Percentiles rank a stretch among this genome's conserved stretches.
These are phyloP conservation scores for Xylaria sp. DNA, from an alignment of 2,329 filamentous ascomycete species.

Conservation along the genomic window DNA sequence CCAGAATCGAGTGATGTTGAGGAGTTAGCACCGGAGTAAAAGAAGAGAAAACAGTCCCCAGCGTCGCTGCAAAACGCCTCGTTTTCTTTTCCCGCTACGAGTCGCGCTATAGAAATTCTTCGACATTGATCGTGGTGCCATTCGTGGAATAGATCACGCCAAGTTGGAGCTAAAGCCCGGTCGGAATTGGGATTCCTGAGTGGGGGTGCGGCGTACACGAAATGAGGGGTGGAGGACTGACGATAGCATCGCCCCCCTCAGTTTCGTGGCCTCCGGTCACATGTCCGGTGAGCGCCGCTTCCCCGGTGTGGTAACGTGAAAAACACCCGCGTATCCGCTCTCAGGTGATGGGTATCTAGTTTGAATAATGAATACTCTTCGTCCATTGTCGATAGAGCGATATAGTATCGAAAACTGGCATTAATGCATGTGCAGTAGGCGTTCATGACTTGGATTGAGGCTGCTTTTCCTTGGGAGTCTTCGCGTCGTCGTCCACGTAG, in stretches of 20 bases:
- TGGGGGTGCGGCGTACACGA: slow-evolving; percentile 24
- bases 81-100: slow-evolving; percentile 14
- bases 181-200: slow-evolving; percentile 15
- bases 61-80: slow-evolving; percentile 17
- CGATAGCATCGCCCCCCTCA: slow-evolving; percentile 23
- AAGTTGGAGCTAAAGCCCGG: slow-evolving; percentile 8
- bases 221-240: slow-evolving; percentile 11
- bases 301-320: slow-evolving; percentile 1
- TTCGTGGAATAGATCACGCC: slow-evolving; percentile 31
- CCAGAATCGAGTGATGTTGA: slow-evolving; percentile 9
- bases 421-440: not conserved
- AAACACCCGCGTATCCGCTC: slow-evolving; percentile 19
- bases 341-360: slow-evolving; percentile 9
- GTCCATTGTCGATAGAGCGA: slow-evolving; percentile 9
- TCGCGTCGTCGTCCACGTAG: slow-evolving; percentile 56
- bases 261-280: slow-evolving; percentile 19
- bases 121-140: slow-evolving; percentile 22
- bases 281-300: slow-evolving; percentile 29
- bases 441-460: slow-evolving; percentile 38
- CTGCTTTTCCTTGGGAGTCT: slow-evolving; percentile 48
- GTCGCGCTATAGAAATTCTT: slow-evolving; percentile 8
- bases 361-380: not conserved
- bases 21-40: not conserved
- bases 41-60: not conserved
- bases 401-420: slow-evolving; percentile 7